Conservation (phyloP, 352 stramenopile genomes). For the Pythium coloratum region DNA sequence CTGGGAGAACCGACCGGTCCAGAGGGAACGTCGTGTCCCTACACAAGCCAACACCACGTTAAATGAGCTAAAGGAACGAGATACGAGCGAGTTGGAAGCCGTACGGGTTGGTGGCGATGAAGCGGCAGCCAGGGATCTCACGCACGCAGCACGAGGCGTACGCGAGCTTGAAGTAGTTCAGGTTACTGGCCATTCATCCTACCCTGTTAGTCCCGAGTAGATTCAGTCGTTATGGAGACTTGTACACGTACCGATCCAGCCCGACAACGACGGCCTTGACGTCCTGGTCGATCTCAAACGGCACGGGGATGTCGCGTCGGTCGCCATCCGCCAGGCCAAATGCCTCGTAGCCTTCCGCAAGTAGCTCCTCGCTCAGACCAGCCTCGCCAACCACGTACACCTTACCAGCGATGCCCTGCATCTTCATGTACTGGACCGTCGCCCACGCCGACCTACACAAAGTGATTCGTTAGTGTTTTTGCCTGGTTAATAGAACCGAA, state of each 20-base stretch:
- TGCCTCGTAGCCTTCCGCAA: conserved; percentile 61
- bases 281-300: conserved; percentile 66
- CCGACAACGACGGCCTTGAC: conserved; percentile 82
- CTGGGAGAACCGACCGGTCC: conserved; percentile 71
- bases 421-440: conserved; percentile 80
- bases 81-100: conserved; percentile 8
- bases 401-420: conserved; percentile 72
- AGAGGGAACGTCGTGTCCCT: conserved; percentile 79
- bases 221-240: not conserved
- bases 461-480: too few species aligned
- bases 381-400: conserved; percentile 85
- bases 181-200: conserved; percentile 35
- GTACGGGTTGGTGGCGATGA: conserved; percentile 84
- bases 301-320: conserved; percentile 62
- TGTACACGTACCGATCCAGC: conserved; percentile 51
- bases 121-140: conserved; percentile 71
- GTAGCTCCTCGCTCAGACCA: conserved; percentile 66
- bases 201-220: not conserved
- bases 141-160: conserved; percentile 74
- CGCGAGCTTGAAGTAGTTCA: conserved; percentile 87
- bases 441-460: conserved; percentile 70
- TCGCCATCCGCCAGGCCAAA: conserved; percentile 71
- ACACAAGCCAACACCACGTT: conserved; percentile 4
- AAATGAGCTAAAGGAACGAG: not conserved
- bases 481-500: too few species aligned